Percentiles rank a stretch among this genome's conserved stretches.
Evolutionary conservation across 2,329 filamentous ascomycete species (phyloP).

Genomic region (Hypomyces perniciosus): DNA sequence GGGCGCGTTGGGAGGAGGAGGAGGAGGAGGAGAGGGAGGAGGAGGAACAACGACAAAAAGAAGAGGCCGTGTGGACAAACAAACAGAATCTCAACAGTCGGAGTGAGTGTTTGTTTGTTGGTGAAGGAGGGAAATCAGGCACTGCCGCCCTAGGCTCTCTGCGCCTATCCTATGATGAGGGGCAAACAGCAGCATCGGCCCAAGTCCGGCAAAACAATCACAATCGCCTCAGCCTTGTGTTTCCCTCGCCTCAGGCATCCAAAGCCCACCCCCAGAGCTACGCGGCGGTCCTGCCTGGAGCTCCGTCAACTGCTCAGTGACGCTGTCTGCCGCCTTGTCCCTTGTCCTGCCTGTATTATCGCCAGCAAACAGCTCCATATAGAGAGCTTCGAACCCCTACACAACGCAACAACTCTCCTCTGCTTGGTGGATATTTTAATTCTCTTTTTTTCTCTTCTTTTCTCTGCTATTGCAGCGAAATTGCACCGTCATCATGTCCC

Average conservation of each 20-base stretch:
- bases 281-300: constrained; percentile 41
- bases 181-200: constrained; percentile 3
- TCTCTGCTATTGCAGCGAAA: neutral
- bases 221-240: constrained; percentile 5
- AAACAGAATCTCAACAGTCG: neutral
- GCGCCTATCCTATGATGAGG: constrained; percentile 2
- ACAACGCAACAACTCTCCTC: no score
- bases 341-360: neutral
- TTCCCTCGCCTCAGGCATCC: constrained; percentile 20
- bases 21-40: neutral
- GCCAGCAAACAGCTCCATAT: neutral
- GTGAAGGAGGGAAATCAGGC: neutral
- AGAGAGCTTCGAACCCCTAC: neutral
- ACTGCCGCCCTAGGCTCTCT: neutral
- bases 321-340: constrained; percentile 1
- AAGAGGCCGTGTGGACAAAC: neutral
- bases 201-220: neutral
- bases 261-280: constrained; percentile 23
- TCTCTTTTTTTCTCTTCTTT: neutral
- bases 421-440: neutral
- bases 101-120: neutral
- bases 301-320: constrained; percentile 21
- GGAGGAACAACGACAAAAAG: neutral
- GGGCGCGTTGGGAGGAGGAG: neutral
- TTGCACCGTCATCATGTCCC: constrained; percentile 63